phyloP scores from a whole-genome alignment of 352 stramenopile genomes.

The Phytophthora hibernalis region DNA sequence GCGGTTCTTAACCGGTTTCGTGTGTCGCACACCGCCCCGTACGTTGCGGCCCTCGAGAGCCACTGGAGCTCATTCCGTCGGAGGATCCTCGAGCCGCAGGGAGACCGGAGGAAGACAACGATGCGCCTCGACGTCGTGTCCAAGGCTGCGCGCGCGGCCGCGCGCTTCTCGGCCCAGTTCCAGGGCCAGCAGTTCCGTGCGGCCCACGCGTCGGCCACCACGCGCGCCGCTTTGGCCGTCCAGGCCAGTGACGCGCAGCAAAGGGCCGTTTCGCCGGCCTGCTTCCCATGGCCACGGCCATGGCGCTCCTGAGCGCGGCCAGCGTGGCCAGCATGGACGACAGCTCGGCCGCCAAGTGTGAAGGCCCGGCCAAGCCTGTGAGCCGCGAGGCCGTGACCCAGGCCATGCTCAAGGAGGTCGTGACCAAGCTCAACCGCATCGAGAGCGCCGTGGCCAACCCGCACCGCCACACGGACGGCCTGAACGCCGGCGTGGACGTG shows the following conservation, averaged over 20 bases:
- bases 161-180: constrained; percentile 48
- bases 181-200: constrained; percentile 35
- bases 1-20: neutral
- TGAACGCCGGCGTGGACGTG: constrained; percentile 87
- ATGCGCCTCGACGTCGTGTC: constrained; percentile 65
- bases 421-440: constrained; percentile 89
- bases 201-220: constrained; percentile 39
- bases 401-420: constrained; percentile 82
- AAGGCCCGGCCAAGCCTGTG: constrained; percentile 44
- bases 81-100: constrained; percentile 21
- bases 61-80: constrained; percentile 26
- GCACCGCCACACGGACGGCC: constrained; percentile 67
- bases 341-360: constrained; percentile 35
- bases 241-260: constrained; percentile 45
- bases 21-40: constrained; percentile 1
- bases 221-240: constrained; percentile 56
- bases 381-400: constrained; percentile 62
- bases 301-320: constrained; percentile 43
- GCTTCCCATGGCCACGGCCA: constrained; percentile 30
- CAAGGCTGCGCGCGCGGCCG: constrained; percentile 47
- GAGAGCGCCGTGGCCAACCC: constrained; percentile 88
- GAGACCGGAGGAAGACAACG: constrained; percentile 33
- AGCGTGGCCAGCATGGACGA: constrained; percentile 34
- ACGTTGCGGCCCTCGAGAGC: neutral
- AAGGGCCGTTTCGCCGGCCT: constrained; percentile 24